These are phyloP conservation scores for Liquidambar formosana DNA, from an alignment of 164 flowering plant species.

Conservation along the genomic window DNA sequence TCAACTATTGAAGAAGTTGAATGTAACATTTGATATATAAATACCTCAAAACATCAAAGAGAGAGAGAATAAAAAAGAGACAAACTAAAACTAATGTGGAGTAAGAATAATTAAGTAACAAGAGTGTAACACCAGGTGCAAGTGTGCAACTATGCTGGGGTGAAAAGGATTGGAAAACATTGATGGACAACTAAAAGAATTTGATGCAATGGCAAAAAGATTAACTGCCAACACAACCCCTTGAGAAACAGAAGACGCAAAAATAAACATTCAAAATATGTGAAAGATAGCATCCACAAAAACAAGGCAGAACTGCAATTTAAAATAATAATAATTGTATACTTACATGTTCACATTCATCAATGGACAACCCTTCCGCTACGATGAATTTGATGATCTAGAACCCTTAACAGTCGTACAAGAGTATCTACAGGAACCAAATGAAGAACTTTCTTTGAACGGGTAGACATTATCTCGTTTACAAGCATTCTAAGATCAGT, in stretches of 20 bases:
- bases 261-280: not conserved
- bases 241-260: not conserved
- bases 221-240: not conserved
- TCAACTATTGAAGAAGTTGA: too few relatives aligned
- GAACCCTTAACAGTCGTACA: constrained; percentile 58
- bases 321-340: not conserved
- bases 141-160: not conserved
- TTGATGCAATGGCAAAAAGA: not conserved
- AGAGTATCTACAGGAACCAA: constrained; percentile 80
- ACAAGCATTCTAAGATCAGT: constrained; percentile 63
- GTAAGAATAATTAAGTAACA: not conserved
- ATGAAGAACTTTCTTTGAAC: constrained; percentile 68
- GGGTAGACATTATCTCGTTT: constrained; percentile 71
- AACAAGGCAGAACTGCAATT: too few relatives aligned
- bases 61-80: too few relatives aligned
- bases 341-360: constrained; percentile 82
- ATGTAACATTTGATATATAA: not conserved
- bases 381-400: constrained; percentile 91
- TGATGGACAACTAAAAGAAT: not conserved
- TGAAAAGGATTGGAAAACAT: not conserved
- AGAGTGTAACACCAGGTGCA: too few relatives aligned
- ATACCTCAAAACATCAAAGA: not conserved
- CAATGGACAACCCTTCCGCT: constrained; percentile 80
- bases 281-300: not conserved
- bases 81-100: too few relatives aligned